phyloP scores from a whole-genome alignment of 495 filamentous ascomycete species.

The Astrothelium macrocarpum region DNA sequence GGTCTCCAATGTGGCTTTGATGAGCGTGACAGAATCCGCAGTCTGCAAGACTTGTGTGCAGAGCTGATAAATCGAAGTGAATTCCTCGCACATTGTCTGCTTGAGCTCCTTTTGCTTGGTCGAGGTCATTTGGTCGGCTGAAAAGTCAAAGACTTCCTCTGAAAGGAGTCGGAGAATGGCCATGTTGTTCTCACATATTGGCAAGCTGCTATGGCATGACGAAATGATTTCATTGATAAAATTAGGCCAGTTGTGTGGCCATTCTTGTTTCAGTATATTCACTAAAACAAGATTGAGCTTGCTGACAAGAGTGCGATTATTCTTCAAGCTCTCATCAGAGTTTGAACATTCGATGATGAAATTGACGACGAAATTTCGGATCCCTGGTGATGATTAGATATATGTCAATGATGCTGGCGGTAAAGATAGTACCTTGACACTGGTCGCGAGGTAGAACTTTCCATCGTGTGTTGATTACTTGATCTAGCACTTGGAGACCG shows the following conservation, averaged over 20 bases:
- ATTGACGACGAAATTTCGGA: constrained; percentile 96
- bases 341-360: constrained; percentile 90
- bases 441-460: constrained; percentile 93
- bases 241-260: constrained; percentile 99
- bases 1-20: constrained; percentile 91
- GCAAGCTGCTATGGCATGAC: constrained; percentile 84
- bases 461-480: constrained; percentile 98
- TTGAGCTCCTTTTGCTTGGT: constrained; percentile 92
- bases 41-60: constrained; percentile 88
- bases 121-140: constrained; percentile 96
- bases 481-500: constrained; percentile 90
- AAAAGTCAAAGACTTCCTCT: constrained; percentile 98
- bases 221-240: constrained; percentile 99
- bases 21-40: constrained; percentile 75
- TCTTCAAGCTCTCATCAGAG: constrained; percentile 73
- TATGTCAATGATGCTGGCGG: constrained; percentile 8
- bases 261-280: constrained; percentile 97
- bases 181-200: constrained; percentile 99
- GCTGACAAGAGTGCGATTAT: constrained; percentile 80
- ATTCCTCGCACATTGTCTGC: constrained; percentile 95
- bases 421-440: constrained; percentile 60
- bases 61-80: constrained; percentile 92
- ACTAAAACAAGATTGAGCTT: constrained; percentile 97
- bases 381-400: constrained; percentile 46
- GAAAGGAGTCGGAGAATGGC: constrained; percentile 89